phyloP scores from a whole-genome alignment of 2,329 filamentous ascomycete genomes.

The Graphium sp. region DNA sequence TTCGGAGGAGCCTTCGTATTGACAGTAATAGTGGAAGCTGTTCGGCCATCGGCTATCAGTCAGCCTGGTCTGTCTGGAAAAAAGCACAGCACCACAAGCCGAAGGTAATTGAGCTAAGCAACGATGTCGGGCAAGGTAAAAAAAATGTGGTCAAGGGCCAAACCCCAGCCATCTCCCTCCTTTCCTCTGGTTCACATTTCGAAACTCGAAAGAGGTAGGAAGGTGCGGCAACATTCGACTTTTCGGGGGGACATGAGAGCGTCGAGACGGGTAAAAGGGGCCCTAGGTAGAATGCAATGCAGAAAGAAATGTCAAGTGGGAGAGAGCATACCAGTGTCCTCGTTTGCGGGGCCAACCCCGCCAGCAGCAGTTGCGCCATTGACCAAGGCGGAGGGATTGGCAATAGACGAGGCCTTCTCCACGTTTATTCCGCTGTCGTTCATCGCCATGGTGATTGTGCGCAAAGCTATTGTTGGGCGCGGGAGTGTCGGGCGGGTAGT shows the following conservation, averaged over 20 bases:
- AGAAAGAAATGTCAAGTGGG: conserved; percentile 2
- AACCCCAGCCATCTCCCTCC: no score
- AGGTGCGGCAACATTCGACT: background rate
- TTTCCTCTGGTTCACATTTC: no score
- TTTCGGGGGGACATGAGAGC: background rate
- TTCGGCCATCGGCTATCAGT: no score
- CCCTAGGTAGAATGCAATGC: background rate
- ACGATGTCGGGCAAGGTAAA: no score
- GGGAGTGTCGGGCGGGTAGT: no score
- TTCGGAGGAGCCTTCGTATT: conserved; percentile 24
- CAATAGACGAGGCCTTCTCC: conserved; percentile 4
- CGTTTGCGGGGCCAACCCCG: no score
- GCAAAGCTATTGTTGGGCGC: no score
- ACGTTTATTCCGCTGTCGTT: conserved; percentile 4
- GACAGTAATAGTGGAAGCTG: conserved; percentile 33
- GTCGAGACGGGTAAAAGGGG: background rate
- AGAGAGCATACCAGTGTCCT: conserved; percentile 5
- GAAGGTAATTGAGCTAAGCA: background rate
- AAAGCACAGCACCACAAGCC: no score
- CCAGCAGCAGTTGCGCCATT: conserved; percentile 5
- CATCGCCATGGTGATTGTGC: conserved; percentile 4
- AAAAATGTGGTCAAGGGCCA: no score
- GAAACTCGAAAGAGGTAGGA: no score
- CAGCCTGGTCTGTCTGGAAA: no score
- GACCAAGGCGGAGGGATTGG: conserved; percentile 2